Evolutionary conservation across 352 stramenopile species (phyloP).

Genomic region (Phytophthora hybrid): DNA sequence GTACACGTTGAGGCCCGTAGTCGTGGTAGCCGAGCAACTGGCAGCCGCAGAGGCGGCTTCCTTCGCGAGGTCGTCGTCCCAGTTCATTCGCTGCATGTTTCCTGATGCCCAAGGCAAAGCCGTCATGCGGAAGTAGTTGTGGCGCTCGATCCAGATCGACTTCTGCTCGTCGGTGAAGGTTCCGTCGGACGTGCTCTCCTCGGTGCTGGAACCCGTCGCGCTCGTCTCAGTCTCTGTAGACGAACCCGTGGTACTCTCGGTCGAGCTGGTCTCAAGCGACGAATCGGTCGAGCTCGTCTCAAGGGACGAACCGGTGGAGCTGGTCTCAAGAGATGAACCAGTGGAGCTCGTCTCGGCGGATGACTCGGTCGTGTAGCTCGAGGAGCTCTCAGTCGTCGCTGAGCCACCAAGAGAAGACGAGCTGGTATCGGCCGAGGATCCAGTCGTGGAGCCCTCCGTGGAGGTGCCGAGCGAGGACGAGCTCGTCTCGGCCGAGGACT

Average conservation of each 20-base stretch:
- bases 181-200: constrained; percentile 31
- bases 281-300: constrained; percentile 1
- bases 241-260: constrained; percentile 3
- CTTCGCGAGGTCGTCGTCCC: constrained; percentile 64
- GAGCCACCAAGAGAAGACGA: constrained; percentile 11
- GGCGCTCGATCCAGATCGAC: constrained; percentile 74
- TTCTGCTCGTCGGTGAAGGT: constrained; percentile 51
- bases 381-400: constrained; percentile 1
- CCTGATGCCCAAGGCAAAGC: constrained; percentile 64
- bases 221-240: constrained; percentile 21
- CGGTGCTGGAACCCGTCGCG: constrained; percentile 5
- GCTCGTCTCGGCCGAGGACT: constrained; percentile 17
- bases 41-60: constrained; percentile 47
- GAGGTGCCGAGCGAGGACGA: constrained; percentile 9
- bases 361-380: constrained; percentile 15
- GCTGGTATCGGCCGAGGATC: constrained; percentile 14
- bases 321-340: constrained; percentile 12
- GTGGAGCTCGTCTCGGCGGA: constrained; percentile 3
- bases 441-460: constrained; percentile 16
- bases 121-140: constrained; percentile 79
- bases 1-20: constrained; percentile 59
- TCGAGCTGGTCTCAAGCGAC: background rate
- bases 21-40: constrained; percentile 46
- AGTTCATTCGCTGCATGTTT: constrained; percentile 76
- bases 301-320: constrained; percentile 2